These are phyloP conservation scores for Boletus pseudo-olivaceus DNA, from an alignment of 768 basidiomycete species.

Conservation along the genomic window DNA sequence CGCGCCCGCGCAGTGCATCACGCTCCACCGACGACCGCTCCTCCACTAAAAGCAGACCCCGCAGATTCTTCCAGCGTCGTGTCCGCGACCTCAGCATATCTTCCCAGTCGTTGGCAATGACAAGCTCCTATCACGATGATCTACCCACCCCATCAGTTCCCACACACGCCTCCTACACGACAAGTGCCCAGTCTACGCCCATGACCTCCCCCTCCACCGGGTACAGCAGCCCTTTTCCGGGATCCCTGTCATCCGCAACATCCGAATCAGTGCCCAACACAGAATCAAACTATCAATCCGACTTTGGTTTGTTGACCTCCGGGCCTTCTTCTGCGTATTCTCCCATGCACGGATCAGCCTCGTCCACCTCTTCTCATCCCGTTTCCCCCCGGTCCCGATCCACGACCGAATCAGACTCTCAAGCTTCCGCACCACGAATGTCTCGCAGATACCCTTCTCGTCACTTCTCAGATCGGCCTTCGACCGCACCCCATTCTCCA, in stretches of 20 bases:
- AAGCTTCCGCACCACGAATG: not conserved
- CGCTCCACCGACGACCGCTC: slow-evolving; percentile 17
- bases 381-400: slow-evolving; percentile 14
- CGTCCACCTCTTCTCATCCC: slow-evolving; percentile 16
- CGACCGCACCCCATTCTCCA: slow-evolving; percentile 14
- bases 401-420: slow-evolving; percentile 19
- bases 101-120: slow-evolving; percentile 17
- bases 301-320: slow-evolving; percentile 12
- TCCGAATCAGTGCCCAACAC: slow-evolving; percentile 22
- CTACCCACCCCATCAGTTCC: slow-evolving; percentile 4
- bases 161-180: not conserved
- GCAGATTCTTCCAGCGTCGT: slow-evolving; percentile 13
- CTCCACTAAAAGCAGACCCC: slow-evolving; percentile 6
- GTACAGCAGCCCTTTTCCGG: slow-evolving; percentile 16
- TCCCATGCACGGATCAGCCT: slow-evolving; percentile 8
- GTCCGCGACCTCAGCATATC: slow-evolving; percentile 13
- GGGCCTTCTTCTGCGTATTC: slow-evolving; percentile 11
- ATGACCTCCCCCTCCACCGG: slow-evolving; percentile 25
- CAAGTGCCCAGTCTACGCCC: slow-evolving; percentile 26
- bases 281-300: slow-evolving; percentile 13
- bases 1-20: slow-evolving; percentile 16
- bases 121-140: slow-evolving; percentile 10
- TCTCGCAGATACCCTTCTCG: not conserved
- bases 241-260: slow-evolving; percentile 22
- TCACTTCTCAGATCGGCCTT: slow-evolving; percentile 13